A percentile compares a stretch with the other conserved stretches of the same genome.
These are phyloP conservation scores for Endocarpon pusillum DNA, from an alignment of 495 filamentous ascomycete genomes.

Conservation along the genomic window DNA sequence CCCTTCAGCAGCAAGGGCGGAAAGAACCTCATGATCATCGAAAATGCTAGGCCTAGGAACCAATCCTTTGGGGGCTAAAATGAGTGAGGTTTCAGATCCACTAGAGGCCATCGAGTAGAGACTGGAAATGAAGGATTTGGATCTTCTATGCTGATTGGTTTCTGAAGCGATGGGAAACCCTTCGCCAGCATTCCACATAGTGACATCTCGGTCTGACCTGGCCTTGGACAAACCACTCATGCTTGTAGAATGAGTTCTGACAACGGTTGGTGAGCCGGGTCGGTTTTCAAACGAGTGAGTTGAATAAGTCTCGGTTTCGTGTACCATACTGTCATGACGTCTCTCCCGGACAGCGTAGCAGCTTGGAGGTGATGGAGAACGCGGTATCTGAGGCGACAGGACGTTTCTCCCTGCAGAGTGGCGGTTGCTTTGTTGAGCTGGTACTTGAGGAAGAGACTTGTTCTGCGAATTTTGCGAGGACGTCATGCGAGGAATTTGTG, in stretches of 20 bases:
- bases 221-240: conserved; percentile 31
- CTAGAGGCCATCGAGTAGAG: conserved; percentile 53
- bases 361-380: background rate
- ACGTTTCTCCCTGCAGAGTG: no score
- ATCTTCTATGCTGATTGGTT: conserved; percentile 12
- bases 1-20: conserved; percentile 37
- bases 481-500: no score
- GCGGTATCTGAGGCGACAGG: no score
- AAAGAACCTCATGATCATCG: conserved; percentile 35
- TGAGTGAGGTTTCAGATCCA: conserved; percentile 46
- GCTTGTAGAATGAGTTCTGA: conserved; percentile 28
- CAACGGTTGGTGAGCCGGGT: conserved; percentile 29
- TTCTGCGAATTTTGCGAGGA: no score
- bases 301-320: conserved; percentile 43
- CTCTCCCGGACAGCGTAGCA: conserved; percentile 28
- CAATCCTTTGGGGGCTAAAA: conserved; percentile 31
- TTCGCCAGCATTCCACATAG: conserved; percentile 17
- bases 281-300: conserved; percentile 28
- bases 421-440: no score
- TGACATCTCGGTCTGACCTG: conserved; percentile 28
- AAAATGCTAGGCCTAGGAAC: conserved; percentile 32
- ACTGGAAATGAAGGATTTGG: conserved; percentile 33
- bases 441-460: no score
- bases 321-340: conserved; percentile 37
- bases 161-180: conserved; percentile 16